Evolutionary conservation across 2,329 filamentous ascomycete species (phyloP), one percentile per base, ranked within the genome.

Genomic region (Microcyclospora pomicola): DNA sequence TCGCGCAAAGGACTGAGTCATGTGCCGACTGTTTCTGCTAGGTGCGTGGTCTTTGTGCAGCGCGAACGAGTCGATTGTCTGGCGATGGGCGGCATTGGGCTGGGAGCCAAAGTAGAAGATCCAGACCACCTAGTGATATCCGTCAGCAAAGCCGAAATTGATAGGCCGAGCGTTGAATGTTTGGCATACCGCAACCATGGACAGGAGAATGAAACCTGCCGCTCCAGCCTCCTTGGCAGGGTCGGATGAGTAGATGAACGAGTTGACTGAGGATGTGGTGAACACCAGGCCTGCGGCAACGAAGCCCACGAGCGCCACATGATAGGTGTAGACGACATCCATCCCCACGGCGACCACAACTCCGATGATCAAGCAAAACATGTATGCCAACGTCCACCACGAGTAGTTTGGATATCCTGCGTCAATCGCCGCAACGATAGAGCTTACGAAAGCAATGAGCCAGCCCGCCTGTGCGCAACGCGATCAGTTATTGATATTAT

Each of bases 51-150:
- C 87, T 65, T 96, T 96, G 66, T 91, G 77, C 15, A 95, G 72
- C 35, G 91, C 86, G 56, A 95, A 95, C 1, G 88, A 94, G 64
- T 98, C 91, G 51, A 96, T 82, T 59, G 92, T 94, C 40, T 84
- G 80, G 52, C 88, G 82, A 46, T 87, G 83, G 38, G 80, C 75
- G 12, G 87, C 83, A 31, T 84, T 82, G 1, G 88, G 86, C 13
- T 86, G 81, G 2, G 88, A 94, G 53, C 91, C 91, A 55, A 95
- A 98, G 69, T 96, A 96, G 64, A 96, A 93, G 50, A 95, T 94
- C 91, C 91, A 98, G 42, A 96, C 75, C 51, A 94, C 83, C 87
- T 95, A 51, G 19, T 29, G 31, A 33, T 16, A 15, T 12, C 12
- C 33, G 36, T 59, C 44, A 61, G 54, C 28, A 30, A 30, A 31